Evolutionary conservation across 192 early-diverging fungal genomes (phyloP).

Genomic region (Backusella tarrabulga): DNA sequence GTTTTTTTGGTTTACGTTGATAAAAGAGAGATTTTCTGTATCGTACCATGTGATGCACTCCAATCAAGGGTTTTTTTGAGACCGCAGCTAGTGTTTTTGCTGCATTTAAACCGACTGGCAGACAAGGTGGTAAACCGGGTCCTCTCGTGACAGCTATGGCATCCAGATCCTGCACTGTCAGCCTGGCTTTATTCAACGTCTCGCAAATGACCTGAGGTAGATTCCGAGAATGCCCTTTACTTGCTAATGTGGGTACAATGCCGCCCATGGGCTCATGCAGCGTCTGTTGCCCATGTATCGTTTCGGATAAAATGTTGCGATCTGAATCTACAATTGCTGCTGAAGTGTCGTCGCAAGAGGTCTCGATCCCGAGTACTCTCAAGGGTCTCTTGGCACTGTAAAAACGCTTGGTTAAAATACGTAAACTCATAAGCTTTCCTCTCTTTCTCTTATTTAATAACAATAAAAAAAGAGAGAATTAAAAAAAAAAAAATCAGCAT

Average conservation of each 20-base stretch:
- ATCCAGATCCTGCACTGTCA: conserved; percentile 60
- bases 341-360: conserved; percentile 81
- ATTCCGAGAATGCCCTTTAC: conserved; percentile 60
- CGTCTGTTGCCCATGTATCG: conserved; percentile 58
- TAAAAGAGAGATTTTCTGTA: not conserved
- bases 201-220: conserved; percentile 61
- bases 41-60: conserved; percentile 76
- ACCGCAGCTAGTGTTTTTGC: conserved; percentile 74
- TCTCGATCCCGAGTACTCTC: conserved; percentile 67
- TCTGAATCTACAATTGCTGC: conserved; percentile 69
- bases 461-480: not conserved
- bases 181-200: conserved; percentile 52
- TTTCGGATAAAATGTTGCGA: conserved; percentile 62
- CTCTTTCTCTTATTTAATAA: not conserved
- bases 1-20: not conserved
- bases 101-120: conserved; percentile 68
- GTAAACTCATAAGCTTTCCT: not conserved
- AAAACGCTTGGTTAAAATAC: not conserved
- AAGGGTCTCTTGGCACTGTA: conserved; percentile 28
- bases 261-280: conserved; percentile 74
- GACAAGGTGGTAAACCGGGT: conserved; percentile 67
- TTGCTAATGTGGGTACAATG: conserved; percentile 70
- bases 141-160: conserved; percentile 76
- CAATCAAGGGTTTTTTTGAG: conserved; percentile 61
- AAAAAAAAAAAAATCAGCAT: not conserved